Base-by-base conservation (phyloP, 129 eudicot genomes). In the Chrysanthemum lavandulifolium region DNA sequence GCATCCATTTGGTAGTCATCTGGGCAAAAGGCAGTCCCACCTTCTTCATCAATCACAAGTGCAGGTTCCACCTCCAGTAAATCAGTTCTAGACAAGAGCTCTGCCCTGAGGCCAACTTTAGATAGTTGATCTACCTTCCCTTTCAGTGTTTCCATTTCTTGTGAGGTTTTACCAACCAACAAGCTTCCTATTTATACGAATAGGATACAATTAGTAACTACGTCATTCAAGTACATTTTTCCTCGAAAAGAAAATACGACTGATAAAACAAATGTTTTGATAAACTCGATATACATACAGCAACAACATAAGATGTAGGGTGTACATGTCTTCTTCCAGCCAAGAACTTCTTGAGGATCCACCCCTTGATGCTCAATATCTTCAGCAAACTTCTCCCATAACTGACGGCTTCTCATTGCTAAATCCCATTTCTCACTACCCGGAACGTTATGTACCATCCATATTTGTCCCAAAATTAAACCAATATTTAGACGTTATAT, bases 291-390 rank as follows among this genome's bases (percentile, higher is more conserved):
- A 36, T 36, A 36, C 4, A 36, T 36, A 36, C 16, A 55, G 45
- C 25, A 68, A 6, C 66, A 75, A 45, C 47, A 51, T 33, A 40
- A 33, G 13, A 61, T 65, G 65, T 9, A 47, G 1, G 23, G 43
- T 49, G 48, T 76, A 89, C 99, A 97, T 61, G 99, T 90, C 76
- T 84, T 86, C 70, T 82, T 90, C 99, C 99, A 95, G 50, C 99
- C 99, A 65, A 95, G 87, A 49, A 67, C 59, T 51, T 79, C 79
- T 54, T 78, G 50, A 77, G 99, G 97, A 88, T 88, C 91, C 81
- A 78, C 15, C 21, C 96, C 97, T 69, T 86, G 89, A 48, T 73
- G 36, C 69, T 68, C 73, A 9, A 95, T 36, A 71, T 71, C 78
- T 49, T 83, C 82, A 0, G 91, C 91, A 29, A 95, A 81, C 13